A percentile compares a stretch with the other conserved stretches of the same genome.
Evolutionary conservation across 164 flowering plant species (phyloP).

Genomic region (Piper betle): DNA sequence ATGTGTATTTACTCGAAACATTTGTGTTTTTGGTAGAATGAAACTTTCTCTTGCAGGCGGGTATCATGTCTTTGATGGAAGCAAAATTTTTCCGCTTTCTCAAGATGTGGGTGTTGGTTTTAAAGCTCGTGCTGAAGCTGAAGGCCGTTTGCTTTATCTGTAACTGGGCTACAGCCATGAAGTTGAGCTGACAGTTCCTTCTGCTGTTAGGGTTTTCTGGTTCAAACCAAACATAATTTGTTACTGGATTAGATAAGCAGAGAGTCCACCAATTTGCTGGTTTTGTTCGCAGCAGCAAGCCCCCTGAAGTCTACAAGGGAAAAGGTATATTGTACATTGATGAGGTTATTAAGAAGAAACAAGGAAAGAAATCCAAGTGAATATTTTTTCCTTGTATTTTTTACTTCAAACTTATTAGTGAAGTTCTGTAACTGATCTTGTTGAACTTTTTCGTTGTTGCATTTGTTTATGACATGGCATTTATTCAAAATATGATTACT

Average conservation of each 20-base stretch:
- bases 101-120: slow-evolving; percentile 83
- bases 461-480: no score
- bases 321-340: slow-evolving; percentile 82
- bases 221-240: slow-evolving; percentile 63
- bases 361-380: slow-evolving; percentile 76
- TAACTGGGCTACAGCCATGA: slow-evolving; percentile 89
- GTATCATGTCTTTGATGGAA: slow-evolving; percentile 30
- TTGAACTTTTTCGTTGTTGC: no score
- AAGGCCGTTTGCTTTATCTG: slow-evolving; percentile 61
- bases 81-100: slow-evolving; percentile 82
- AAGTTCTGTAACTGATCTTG: no score
- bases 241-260: slow-evolving; percentile 69
- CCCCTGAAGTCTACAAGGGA: slow-evolving; percentile 86
- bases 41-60: background rate
- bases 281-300: slow-evolving; percentile 69
- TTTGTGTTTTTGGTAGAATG: no score
- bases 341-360: slow-evolving; percentile 75
- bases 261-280: slow-evolving; percentile 87
- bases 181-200: slow-evolving; percentile 81
- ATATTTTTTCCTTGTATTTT: no score
- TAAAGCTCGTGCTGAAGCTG: slow-evolving; percentile 87
- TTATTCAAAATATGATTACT: no score
- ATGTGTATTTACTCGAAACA: background rate
- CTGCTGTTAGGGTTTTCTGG: slow-evolving; percentile 88
- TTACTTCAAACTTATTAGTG: no score